Conservation (phyloP, 805 yeast genomes). For the Pichia cabralensis region DNA sequence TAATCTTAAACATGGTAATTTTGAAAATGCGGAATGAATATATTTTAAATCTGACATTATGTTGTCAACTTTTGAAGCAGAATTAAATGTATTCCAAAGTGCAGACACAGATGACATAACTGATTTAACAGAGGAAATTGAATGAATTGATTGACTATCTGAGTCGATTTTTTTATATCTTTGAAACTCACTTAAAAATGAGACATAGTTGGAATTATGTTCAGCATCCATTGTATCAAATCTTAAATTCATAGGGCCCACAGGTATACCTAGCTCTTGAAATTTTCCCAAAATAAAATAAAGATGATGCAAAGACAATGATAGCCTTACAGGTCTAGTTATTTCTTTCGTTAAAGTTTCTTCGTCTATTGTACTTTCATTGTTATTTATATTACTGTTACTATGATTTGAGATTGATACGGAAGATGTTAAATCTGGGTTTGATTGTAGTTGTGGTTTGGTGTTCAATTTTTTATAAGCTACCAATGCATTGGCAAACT, state of each 20-base stretch:
- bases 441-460: slow-evolving; percentile 1
- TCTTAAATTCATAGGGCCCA: slow-evolving; percentile 55
- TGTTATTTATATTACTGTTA: slow-evolving; percentile 1
- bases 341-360: slow-evolving; percentile 7
- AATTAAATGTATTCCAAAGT: slow-evolving; percentile 27
- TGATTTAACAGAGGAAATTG: slow-evolving; percentile 49
- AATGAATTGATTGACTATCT: slow-evolving; percentile 40
- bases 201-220: slow-evolving; percentile 41
- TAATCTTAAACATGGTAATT: slow-evolving; percentile 51
- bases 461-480: slow-evolving; percentile 37
- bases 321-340: slow-evolving; percentile 43
- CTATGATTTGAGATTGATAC: neutral
- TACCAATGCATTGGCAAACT: slow-evolving; percentile 47
- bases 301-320: slow-evolving; percentile 53
- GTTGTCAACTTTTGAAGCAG: slow-evolving; percentile 35
- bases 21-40: slow-evolving; percentile 52
- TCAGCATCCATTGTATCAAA: slow-evolving; percentile 46
- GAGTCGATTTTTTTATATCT: slow-evolving; percentile 26
- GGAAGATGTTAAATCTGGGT: neutral
- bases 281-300: slow-evolving; percentile 52
- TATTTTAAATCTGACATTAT: slow-evolving; percentile 37
- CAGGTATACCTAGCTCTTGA: slow-evolving; percentile 35
- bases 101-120: slow-evolving; percentile 37
- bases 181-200: slow-evolving; percentile 49
- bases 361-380: neutral